Evolutionary conservation across 108 stramenopile genomes (phyloP), one percentile per base, ranked within the genome.

Genomic region (Cyclotella kingstonii): DNA sequence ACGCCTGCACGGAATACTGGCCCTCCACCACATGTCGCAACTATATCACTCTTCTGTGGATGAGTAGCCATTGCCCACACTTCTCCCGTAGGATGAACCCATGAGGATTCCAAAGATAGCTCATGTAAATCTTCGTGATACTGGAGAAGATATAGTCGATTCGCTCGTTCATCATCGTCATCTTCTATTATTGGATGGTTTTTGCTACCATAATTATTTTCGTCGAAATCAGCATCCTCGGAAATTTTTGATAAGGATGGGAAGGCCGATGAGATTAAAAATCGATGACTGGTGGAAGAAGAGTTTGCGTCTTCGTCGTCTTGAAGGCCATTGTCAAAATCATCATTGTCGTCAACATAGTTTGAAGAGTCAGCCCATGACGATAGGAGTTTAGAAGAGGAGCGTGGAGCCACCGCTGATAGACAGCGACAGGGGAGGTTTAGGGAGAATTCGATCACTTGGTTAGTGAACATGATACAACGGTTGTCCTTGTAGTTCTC

Each of bases 121-220:
- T 79, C 78, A 31, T 79, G 67, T 19, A 55, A 63, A 39, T 79
- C 78, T 48, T 79, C 78, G 38, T 75, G 73, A 35, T 75, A 79
- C 23, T 62, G 42, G 29, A 79, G 29, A 3, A 75, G 36, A 28
- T 79, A 46, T 0, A 79, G 40, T 27, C 38, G 55, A 59, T 79
- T 79, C 34, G n/a, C 59, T 23, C 52, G 40, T 7, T 48, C 60
- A 11, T 61, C 66, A 35, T 75, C 60, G 12, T 61, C 48, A 23
- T 38, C 54, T n/a, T n/a, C n/a, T n/a, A n/a, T n/a, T n/a, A n/a
- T n/a, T n/a, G n/a, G n/a, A n/a, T n/a, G n/a, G n/a, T n/a, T n/a
- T n/a, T n/a, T n/a, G n/a, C n/a, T n/a, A n/a, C n/a, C n/a, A n/a
- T n/a, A n/a, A n/a, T n/a, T n/a, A n/a, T n/a, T n/a, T n/a, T n/a